Conservation (phyloP, 441 rosid genomes). For the Gossypium trilobum region DNA sequence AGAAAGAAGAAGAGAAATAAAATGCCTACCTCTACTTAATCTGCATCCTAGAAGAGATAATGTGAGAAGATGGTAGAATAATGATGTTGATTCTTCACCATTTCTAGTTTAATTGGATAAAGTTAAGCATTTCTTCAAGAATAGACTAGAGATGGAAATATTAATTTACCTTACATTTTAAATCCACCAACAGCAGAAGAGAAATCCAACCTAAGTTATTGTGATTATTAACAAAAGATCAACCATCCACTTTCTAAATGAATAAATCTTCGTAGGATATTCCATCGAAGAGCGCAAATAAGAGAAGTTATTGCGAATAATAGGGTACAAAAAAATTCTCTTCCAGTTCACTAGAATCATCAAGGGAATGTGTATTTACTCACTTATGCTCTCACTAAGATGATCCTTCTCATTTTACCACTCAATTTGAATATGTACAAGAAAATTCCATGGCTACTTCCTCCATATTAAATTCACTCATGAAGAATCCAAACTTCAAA, state of each 20-base stretch:
- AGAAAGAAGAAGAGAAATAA: background rate
- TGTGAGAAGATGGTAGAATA: no score
- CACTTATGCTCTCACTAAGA: background rate
- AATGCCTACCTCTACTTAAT: background rate
- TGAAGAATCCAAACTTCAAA: background rate
- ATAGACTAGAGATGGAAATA: background rate
- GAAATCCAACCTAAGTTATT: background rate
- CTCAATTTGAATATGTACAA: no score
- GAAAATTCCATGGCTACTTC: background rate
- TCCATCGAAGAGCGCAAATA: background rate
- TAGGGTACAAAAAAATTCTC: background rate
- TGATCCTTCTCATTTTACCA: background rate
- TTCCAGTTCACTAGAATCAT: background rate
- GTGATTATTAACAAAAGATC: background rate
- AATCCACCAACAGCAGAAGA: background rate
- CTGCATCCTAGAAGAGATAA: background rate
- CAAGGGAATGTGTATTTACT: background rate
- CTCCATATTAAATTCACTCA: background rate
- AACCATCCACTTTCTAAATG: background rate
- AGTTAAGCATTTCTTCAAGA: background rate
- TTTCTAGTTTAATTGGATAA: background rate
- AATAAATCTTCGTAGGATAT: background rate
- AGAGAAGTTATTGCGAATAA: background rate
- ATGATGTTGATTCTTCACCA: background rate
- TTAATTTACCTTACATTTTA: background rate